These are phyloP conservation scores for Colletotrichum spinosum DNA, from an alignment of 2,329 filamentous ascomycete genomes.

Conservation along the genomic window DNA sequence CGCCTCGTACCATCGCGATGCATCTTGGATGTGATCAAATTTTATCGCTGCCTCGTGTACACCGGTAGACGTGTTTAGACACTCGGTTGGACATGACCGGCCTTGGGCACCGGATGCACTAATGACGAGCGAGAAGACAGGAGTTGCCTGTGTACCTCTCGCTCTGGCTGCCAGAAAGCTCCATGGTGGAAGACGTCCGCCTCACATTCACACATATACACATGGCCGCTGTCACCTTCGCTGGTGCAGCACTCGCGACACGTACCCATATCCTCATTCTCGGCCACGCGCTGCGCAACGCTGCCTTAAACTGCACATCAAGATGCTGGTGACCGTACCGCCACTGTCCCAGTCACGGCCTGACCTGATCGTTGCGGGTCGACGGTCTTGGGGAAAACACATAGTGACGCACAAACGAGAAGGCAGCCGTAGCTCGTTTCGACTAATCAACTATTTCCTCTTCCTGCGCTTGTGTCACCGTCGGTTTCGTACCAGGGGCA, in stretches of 20 bases:
- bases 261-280: background rate
- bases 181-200: slow-evolving; percentile 1
- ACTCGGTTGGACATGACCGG: background rate
- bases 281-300: background rate
- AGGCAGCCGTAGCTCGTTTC: slow-evolving; percentile 29
- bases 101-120: background rate
- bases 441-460: slow-evolving; percentile 33
- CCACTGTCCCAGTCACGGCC: too few species aligned
- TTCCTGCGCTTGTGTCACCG: slow-evolving; percentile 21
- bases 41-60: slow-evolving; percentile 2
- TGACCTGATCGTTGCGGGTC: slow-evolving; percentile 24
- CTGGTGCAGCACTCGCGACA: slow-evolving; percentile 13
- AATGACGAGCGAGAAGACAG: background rate
- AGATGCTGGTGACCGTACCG: slow-evolving; percentile 13
- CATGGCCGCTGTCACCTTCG: slow-evolving; percentile 19
- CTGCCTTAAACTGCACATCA: slow-evolving; percentile 2
- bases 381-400: slow-evolving; percentile 13
- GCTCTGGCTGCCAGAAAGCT: too few species aligned
- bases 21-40: slow-evolving; percentile 26
- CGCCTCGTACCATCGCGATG: slow-evolving; percentile 10
- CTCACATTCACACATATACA: slow-evolving; percentile 4
- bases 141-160: too few species aligned
- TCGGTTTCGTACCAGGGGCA: slow-evolving; percentile 12
- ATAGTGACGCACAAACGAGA: slow-evolving; percentile 31
- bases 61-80: slow-evolving; percentile 8